Base-by-base conservation (phyloP, 2,329 filamentous ascomycete genomes). In the Aureobasidium subglaciale region DNA sequence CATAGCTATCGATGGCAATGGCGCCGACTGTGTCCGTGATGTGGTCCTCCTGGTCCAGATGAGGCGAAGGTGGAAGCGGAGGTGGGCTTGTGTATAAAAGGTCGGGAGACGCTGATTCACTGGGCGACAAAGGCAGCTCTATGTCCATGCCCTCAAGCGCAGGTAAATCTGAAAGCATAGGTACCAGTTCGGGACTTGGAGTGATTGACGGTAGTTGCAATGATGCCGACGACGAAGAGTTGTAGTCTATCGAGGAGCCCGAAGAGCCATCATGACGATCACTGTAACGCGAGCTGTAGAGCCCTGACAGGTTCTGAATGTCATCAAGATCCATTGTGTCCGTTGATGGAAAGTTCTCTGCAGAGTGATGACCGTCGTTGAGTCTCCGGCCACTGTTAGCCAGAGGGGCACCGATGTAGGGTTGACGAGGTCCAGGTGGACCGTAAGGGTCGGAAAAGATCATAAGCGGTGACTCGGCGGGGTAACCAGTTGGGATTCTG, bases 21-120 rank as follows among this genome's bases (percentile, higher is more conserved):
- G 91, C 93, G 41, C 95, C 93, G 58, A 99, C 90, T 11, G 93
- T 99, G 73, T 99, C 93, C 2, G 87, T 95, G 63, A 99, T 78
- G 64, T 87, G 80, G 59, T 89, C 84, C 20, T 75, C 49, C 15
- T 32, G 13, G 27, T 42, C 37, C 13, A n/a, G 38, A 20, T 25
- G 34, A 16, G 45, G 32, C n/a, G 35, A 18, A 7, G 48, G 27
- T 2, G 30, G 46, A 43, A 43, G 30, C 20, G 55, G 38, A 15
- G 30, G n/a, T 32, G 18, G 10, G 9, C 22, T 6, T 15, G 34
- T 4, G 37, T 29, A n/a, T 2, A 24, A 22, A 16, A 13, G 9
- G 25, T 29, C 22, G 5, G 11, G 5, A n/a, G 24, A 29, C 4
- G 11, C 11, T 40, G 48, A 9, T 2, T 37, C 34, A 13, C 11